Evolutionary conservation across 106 monocot genomes (phyloP).

Genomic region (Allium fistulosum): DNA sequence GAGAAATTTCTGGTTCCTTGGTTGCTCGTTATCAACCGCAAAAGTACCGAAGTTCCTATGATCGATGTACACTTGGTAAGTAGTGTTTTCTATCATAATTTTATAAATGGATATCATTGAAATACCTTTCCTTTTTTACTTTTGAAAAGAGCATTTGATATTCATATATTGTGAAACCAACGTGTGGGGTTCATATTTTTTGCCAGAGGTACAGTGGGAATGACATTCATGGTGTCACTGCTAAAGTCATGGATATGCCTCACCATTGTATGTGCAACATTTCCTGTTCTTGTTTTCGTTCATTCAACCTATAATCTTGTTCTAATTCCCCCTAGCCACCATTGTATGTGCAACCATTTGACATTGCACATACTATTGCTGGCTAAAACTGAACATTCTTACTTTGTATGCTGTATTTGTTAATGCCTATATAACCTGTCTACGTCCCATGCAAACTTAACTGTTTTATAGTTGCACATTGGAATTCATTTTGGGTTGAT

Average conservation of each 20-base stretch:
- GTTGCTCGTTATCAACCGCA: conserved; percentile 89
- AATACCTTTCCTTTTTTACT: no score
- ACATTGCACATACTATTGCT: no score
- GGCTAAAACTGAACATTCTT: no score
- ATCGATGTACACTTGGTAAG: conserved; percentile 93
- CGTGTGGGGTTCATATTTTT: not conserved
- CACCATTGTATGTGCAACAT: conserved; percentile 66
- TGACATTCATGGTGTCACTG: conserved; percentile 90
- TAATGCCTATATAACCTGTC: no score
- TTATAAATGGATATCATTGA: not conserved
- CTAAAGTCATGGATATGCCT: conserved; percentile 97
- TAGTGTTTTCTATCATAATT: not conserved
- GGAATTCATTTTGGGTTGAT: no score
- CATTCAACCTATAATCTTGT: not conserved
- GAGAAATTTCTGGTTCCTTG: conserved; percentile 95
- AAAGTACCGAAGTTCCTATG: conserved; percentile 88
- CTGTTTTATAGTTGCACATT: no score
- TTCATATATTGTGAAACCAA: not conserved
- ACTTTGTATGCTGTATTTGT: no score
- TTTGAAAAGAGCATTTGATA: no score
- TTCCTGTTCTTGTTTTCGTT: conserved; percentile 4
- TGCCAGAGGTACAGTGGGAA: conserved; percentile 76
- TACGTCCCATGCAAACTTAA: no score
- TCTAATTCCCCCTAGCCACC: not conserved
- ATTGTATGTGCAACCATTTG: not conserved